Base-by-base conservation (phyloP, 169 alveolate genomes). In the Plasmodium vinckei region DNA sequence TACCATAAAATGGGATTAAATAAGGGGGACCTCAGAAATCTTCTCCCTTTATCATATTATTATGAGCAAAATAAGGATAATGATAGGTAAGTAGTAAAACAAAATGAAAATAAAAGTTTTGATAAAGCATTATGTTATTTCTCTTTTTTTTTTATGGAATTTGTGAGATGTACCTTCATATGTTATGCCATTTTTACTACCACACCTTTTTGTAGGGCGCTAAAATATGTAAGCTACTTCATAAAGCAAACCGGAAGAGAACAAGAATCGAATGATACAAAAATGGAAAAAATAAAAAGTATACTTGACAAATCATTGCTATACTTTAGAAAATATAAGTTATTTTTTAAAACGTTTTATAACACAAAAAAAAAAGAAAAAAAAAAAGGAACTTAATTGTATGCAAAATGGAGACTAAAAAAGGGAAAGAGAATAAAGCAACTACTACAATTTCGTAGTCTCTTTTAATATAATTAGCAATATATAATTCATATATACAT, bases 291-390 rank as follows among this genome's bases (percentile, higher is more conserved):
- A 57, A 39, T 84, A 51, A 84, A 72, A 12, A 56, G 25, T 47
- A 21, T 68, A 2, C 15, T 84, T 10, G 73, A 69, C 17, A 84
- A 72, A 25, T 68, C 91, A 33, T 2, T 69, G 25, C 25, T 84
- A 27, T 84, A 84, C 42, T 84, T 84, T 69, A 84, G 86, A 44
- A 84, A 84, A 51, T 84, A 68, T 57, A 84, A 69, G 51, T 64
- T 84, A 54, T n/a, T 84, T 84, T 84, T 84, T 13, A 84, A 84
- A 84, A 84, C 60, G 44, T 69, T 84, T 6, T 84, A 17, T 21
- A 68, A 63, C n/a, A 1, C 15, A 10, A 60, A 33, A n/a, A 84
- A 61, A 84, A 61, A 57, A 71, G 42, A 84, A 84, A 69, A 69
- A 9, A 72, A 72, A 61, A 51, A 15, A 1, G 13, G n/a, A 63